Evolutionary conservation across 108 stramenopile species (phyloP).

Genomic region (Nitzschia putrida): DNA sequence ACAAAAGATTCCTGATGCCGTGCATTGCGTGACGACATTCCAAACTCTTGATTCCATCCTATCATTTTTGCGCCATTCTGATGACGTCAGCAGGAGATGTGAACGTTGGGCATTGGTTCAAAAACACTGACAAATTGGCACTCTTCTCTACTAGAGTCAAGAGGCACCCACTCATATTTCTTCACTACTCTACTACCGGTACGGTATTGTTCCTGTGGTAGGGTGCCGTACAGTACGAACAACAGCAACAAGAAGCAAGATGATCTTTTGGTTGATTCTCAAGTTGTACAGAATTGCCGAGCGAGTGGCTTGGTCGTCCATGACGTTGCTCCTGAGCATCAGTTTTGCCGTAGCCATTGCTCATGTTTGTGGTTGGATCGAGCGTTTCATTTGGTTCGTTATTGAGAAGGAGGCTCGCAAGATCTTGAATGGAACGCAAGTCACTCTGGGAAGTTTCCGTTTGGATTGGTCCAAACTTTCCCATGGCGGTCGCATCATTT

Average conservation of each 20-base stretch:
- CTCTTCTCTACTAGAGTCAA: too few species aligned
- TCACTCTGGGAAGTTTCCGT: constrained; percentile 51
- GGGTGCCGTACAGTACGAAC: too few species aligned
- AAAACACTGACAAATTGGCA: too few species aligned
- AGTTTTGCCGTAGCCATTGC: constrained; percentile 23
- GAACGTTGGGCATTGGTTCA: too few species aligned
- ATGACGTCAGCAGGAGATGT: too few species aligned
- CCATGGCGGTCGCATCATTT: constrained; percentile 34
- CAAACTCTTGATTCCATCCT: too few species aligned
- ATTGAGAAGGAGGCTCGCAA: constrained; percentile 37
- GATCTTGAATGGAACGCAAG: constrained; percentile 40
- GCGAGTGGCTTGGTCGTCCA: background rate
- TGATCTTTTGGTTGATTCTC: constrained; percentile 6
- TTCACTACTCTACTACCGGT: too few species aligned
- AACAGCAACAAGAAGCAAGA: background rate
- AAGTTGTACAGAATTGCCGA: background rate
- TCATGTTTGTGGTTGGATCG: constrained; percentile 48
- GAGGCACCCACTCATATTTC: too few species aligned
- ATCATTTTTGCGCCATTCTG: too few species aligned
- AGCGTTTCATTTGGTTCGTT: constrained; percentile 48
- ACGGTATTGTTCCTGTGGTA: too few species aligned
- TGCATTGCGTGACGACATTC: too few species aligned
- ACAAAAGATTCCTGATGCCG: too few species aligned
- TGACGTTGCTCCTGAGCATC: constrained; percentile 11
- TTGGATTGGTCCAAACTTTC: constrained; percentile 35